A percentile compares a stretch with the other conserved stretches of the same genome.
phyloP scores from a whole-genome alignment of 1,284 basidiomycete genomes.

The Ustilago xerochloae region DNA sequence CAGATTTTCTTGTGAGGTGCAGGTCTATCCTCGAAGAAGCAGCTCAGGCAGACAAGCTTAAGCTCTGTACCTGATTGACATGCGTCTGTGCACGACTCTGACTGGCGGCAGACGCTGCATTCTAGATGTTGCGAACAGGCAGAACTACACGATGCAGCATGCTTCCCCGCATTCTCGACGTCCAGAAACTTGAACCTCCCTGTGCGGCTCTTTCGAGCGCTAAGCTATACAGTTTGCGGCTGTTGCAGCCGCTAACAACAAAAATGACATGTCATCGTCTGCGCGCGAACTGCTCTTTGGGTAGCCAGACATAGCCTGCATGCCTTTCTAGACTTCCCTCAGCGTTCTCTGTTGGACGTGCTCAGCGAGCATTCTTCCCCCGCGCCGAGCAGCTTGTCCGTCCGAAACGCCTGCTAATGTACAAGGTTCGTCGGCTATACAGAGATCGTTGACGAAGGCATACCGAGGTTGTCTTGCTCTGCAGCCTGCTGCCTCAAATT shows the following conservation, averaged over 20 bases:
- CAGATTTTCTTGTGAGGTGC: not conserved
- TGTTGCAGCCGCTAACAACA: too few species aligned
- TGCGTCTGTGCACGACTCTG: not conserved
- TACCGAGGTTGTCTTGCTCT: not conserved
- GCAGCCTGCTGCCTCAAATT: not conserved
- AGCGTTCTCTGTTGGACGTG: not conserved
- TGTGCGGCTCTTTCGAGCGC: too few species aligned
- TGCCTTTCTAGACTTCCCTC: too few species aligned
- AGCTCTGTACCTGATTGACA: not conserved
- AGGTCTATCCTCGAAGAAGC: not conserved
- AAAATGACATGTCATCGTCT: too few species aligned
- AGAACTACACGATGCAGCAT: too few species aligned
- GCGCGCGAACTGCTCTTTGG: too few species aligned
- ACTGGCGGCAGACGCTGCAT: not conserved
- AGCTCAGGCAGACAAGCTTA: not conserved
- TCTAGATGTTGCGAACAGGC: not conserved
- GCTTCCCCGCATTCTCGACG: too few species aligned
- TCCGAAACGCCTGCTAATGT: not conserved
- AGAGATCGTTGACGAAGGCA: not conserved
- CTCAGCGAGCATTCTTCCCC: not conserved
- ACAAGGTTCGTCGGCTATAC: slow-evolving; percentile 1
- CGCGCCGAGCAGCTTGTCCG: not conserved
- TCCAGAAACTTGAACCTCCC: too few species aligned
- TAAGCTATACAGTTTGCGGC: too few species aligned
- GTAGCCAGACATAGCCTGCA: too few species aligned